Base-by-base conservation (phyloP, 2,329 filamentous ascomycete genomes). In the Pseudonectria foliicola region DNA sequence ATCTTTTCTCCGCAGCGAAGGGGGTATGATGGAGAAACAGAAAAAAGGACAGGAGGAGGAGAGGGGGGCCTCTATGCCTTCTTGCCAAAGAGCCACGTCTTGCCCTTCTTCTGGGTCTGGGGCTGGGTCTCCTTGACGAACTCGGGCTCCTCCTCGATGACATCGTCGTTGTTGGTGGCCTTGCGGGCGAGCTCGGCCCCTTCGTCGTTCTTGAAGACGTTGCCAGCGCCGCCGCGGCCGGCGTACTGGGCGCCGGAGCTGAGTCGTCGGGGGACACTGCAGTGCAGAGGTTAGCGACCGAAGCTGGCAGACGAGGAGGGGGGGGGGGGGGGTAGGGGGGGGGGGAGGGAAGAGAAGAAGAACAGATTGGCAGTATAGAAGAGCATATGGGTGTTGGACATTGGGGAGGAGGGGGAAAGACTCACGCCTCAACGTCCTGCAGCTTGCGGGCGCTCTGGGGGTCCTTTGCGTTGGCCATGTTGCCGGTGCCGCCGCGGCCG, bases 401-500 rank as follows among this genome's bases (percentile, higher is more conserved):
- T n/a, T n/a, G n/a, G n/a, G n/a, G n/a, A n/a, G n/a, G n/a, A n/a
- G n/a, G n/a, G n/a, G n/a, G n/a, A n/a, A n/a, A n/a, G n/a, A 67
- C 74, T 55, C 63, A 80, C 75, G 77, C 75, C 40, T 81, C 77
- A 41, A 95, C 85, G 52, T 95, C 89, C 61, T 96, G 90, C 27
- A 80, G 80, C 35, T 77, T 71, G 44, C 89, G 82, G 25, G 89
- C 86, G 56, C 85, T 77, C 27, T 70, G 64, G 4, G 81, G 77
- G 50, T 92, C 82, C 43, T 77, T 77, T 55, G 82, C 80, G 48
- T 64, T 68, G 31, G 83, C 79, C 82, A 95, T 94, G 67, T 94
- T 95, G 40, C 88, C 88, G 4, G 76, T 80, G 42, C 89, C 89
- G 37, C 89, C 89, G 33, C 89, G 84, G 37, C 89, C 89, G 3